Evolutionary conservation across 257 asterid genomes (phyloP).

Genomic region (Salvia rosmarinus): DNA sequence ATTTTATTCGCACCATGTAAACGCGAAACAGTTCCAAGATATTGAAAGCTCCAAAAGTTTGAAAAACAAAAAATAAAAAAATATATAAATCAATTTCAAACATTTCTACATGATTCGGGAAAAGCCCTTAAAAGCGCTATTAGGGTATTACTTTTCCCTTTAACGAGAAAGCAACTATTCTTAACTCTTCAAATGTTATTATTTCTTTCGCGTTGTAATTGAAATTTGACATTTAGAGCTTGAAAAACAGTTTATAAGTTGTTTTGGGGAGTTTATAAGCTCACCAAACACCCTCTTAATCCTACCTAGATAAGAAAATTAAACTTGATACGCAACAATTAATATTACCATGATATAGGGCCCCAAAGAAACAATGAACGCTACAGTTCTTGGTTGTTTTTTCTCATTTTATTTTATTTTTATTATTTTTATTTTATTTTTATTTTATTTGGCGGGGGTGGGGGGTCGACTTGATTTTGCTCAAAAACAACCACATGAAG

Average conservation of each 20-base stretch:
- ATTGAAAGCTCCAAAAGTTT: not conserved
- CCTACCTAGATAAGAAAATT: no score
- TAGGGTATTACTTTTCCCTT: constrained; percentile 30
- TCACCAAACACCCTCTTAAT: no score
- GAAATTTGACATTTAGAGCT: not conserved
- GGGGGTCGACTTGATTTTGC: no score
- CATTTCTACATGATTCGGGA: not conserved
- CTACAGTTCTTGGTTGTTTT: no score
- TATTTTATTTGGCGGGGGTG: no score
- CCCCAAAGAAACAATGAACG: no score
- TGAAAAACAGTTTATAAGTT: no score
- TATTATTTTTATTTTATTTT: no score
- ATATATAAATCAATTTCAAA: not conserved
- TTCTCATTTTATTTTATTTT: not conserved
- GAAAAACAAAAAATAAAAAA: not conserved
- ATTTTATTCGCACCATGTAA: not conserved
- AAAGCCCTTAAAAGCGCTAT: constrained; percentile 29
- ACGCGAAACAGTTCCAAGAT: not conserved
- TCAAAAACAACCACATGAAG: not conserved
- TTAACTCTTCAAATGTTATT: no score
- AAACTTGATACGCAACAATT: no score
- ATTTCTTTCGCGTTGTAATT: not conserved
- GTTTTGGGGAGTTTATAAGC: no score
- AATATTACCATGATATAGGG: no score
- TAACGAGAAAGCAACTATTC: constrained; percentile 34